These are phyloP conservation scores for Moricandia arvensis DNA, from an alignment of 345 rosid species.

Conservation along the genomic window DNA sequence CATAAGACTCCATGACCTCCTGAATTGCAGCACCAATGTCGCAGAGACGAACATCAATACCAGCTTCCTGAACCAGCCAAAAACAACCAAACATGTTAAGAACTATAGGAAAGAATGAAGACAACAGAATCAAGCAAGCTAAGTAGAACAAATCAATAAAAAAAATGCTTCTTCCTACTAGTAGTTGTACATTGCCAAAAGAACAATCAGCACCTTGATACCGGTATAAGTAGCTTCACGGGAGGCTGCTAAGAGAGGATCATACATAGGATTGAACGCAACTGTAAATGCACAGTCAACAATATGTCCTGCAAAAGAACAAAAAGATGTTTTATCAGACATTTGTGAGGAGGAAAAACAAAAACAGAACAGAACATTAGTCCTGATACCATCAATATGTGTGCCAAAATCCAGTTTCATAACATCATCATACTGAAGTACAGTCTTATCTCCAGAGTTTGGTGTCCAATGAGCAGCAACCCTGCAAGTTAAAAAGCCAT, in stretches of 20 bases:
- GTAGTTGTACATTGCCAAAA: background rate
- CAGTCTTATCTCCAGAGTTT: constrained; percentile 91
- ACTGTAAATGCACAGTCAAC: constrained; percentile 96
- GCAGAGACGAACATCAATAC: constrained; percentile 93
- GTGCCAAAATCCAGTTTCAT: constrained; percentile 99
- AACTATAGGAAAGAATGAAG: background rate
- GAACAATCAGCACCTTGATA: constrained; percentile 61
- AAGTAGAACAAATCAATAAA: background rate
- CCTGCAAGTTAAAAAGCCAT: constrained; percentile 44
- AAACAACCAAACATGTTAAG: background rate
- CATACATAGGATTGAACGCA: constrained; percentile 96
- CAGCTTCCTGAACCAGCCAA: constrained; percentile 63
- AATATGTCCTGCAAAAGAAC: constrained; percentile 61
- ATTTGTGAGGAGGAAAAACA: background rate
- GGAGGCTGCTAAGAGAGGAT: constrained; percentile 92
- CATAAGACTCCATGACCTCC: constrained; percentile 97
- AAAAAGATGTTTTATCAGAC: constrained; percentile 25
- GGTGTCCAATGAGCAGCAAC: constrained; percentile 99
- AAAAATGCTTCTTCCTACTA: background rate
- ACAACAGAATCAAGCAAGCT: background rate
- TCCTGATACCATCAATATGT: constrained; percentile 74
- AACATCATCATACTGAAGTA: constrained; percentile 93
- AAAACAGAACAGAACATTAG: background rate
- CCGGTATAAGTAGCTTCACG: constrained; percentile 97
- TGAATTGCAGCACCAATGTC: constrained; percentile 98